Evolutionary conservation across 192 early-diverging fungal species (phyloP).

Genomic region (Pilaira anomala): DNA sequence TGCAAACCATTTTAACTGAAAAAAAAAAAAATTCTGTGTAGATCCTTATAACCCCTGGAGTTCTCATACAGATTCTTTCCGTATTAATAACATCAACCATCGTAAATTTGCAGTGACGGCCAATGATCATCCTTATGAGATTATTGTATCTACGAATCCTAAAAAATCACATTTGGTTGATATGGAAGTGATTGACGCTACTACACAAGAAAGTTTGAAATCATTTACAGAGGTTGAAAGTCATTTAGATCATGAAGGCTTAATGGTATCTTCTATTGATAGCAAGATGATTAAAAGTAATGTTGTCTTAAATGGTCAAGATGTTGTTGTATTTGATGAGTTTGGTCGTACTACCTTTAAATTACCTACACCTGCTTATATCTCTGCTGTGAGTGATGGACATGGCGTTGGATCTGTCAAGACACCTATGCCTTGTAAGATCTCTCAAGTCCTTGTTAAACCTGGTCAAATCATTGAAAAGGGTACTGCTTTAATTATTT

Average conservation of each 20-base stretch:
- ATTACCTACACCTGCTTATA: constrained; percentile 55
- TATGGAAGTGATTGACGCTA: constrained; percentile 32
- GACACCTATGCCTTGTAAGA: constrained; percentile 98
- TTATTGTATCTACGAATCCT: constrained; percentile 25
- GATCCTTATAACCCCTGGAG: constrained; percentile 29
- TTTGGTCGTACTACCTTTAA: constrained; percentile 48
- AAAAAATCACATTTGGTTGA: constrained; percentile 20
- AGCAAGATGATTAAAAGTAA: constrained; percentile 56
- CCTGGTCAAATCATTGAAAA: constrained; percentile 78
- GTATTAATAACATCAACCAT: constrained; percentile 34
- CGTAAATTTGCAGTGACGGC: constrained; percentile 31
- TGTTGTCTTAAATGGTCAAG: constrained; percentile 60
- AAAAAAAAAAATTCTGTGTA: no score
- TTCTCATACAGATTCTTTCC: constrained; percentile 40
- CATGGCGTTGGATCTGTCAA: constrained; percentile 64
- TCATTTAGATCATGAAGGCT: constrained; percentile 44
- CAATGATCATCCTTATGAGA: constrained; percentile 38
- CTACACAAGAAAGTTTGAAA: constrained; percentile 29
- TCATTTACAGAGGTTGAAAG: constrained; percentile 36
- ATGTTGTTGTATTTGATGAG: constrained; percentile 63
- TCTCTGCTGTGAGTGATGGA: constrained; percentile 42
- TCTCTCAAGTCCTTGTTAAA: constrained; percentile 76
- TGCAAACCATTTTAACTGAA: not conserved
- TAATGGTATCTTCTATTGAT: constrained; percentile 61
- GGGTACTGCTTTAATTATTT: constrained; percentile 74